phyloP scores from a whole-genome alignment of 495 filamentous ascomycete genomes.

The Amphirosellinia nigrospora region DNA sequence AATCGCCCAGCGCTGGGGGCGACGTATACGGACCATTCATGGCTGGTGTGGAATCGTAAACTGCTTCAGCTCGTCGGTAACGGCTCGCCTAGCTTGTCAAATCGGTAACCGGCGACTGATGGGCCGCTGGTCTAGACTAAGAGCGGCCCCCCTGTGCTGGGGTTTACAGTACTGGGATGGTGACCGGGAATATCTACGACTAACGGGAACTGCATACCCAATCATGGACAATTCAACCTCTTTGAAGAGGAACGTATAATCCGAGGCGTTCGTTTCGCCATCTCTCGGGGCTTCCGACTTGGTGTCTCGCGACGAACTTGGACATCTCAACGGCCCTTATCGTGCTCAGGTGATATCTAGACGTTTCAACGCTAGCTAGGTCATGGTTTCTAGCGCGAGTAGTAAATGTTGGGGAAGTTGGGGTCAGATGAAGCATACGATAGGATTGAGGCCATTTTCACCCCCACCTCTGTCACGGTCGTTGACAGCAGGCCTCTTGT shows the following conservation, averaged over 20 bases:
- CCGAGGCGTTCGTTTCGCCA: neutral
- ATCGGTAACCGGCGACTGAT: conserved; percentile 4
- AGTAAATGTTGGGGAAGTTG: neutral
- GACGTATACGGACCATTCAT: neutral
- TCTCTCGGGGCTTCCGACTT: neutral
- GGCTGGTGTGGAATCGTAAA: neutral
- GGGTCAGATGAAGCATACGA: neutral
- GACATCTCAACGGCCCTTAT: neutral
- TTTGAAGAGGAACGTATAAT: conserved; percentile 4
- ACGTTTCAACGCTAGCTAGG: neutral
- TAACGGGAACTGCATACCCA: neutral
- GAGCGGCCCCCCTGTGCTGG: neutral
- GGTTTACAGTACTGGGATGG: neutral
- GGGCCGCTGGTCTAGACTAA: neutral
- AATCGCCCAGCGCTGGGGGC: too few species aligned
- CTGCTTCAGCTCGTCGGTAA: neutral
- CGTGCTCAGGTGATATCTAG: neutral
- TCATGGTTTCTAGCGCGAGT: neutral
- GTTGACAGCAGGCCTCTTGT: too few species aligned
- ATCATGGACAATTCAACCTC: neutral
- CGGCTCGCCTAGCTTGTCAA: neutral
- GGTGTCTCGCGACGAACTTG: neutral
- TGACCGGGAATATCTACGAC: too few species aligned
- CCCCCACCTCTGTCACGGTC: neutral
- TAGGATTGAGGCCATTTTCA: neutral